phyloP scores from a whole-genome alignment of 768 basidiomycete genomes.

The Lyophyllum shimeji region DNA sequence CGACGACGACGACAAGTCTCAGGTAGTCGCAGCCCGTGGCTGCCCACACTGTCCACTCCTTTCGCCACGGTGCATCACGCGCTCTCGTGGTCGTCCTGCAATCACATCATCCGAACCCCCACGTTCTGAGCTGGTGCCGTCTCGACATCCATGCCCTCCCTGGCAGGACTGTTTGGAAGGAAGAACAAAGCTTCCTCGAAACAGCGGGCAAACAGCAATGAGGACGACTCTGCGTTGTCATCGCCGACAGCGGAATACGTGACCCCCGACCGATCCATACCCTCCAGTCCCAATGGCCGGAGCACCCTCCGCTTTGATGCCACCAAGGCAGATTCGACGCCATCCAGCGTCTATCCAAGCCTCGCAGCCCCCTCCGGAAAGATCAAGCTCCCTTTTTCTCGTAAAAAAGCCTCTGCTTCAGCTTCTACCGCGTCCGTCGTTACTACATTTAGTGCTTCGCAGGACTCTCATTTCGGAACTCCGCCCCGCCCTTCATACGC shows the following conservation, averaged over 20 bases:
- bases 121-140: background rate
- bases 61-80: background rate
- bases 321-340: slow-evolving; percentile 14
- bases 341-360: slow-evolving; percentile 22
- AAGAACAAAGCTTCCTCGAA: slow-evolving; percentile 33
- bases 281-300: slow-evolving; percentile 33
- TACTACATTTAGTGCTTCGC: slow-evolving; percentile 10
- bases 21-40: background rate
- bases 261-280: slow-evolving; percentile 30
- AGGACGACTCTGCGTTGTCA: slow-evolving; percentile 24
- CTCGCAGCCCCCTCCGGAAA: slow-evolving; percentile 25
- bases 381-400: slow-evolving; percentile 37
- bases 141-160: slow-evolving; percentile 30
- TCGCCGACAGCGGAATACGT: slow-evolving; percentile 34
- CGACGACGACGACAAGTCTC: slow-evolving; percentile 6
- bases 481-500: slow-evolving; percentile 33
- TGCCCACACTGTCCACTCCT: background rate
- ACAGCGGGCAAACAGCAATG: slow-evolving; percentile 17
- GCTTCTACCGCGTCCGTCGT: slow-evolving; percentile 20
- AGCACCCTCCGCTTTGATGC: slow-evolving; percentile 23
- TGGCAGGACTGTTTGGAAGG: slow-evolving; percentile 37
- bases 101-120: background rate
- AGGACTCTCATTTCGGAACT: slow-evolving; percentile 16
- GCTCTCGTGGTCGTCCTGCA: background rate
- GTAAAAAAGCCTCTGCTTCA: slow-evolving; percentile 30